These are phyloP conservation scores for Aureoboletus auriporus DNA, from an alignment of 768 basidiomycete genomes.

Conservation along the genomic window DNA sequence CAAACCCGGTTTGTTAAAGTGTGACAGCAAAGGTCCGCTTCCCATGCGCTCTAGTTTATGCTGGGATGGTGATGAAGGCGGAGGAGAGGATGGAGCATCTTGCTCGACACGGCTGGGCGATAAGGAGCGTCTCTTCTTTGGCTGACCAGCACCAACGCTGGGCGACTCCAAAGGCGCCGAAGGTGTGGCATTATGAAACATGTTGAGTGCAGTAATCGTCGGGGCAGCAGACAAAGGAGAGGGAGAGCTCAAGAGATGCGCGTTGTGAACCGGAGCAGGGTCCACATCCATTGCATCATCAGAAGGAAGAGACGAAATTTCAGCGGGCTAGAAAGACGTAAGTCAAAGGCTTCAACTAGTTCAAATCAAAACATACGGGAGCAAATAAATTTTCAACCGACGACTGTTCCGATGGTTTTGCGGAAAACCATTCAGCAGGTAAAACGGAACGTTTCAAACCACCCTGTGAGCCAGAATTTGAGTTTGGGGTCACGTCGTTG, in stretches of 20 bases:
- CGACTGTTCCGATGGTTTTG: conserved; percentile 22
- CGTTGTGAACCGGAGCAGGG: conserved; percentile 39
- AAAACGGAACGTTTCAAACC: conserved; percentile 56
- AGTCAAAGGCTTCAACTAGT: conserved; percentile 6
- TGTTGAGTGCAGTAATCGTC: conserved; percentile 50
- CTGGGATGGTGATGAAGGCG: conserved; percentile 43
- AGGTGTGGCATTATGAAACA: conserved; percentile 60
- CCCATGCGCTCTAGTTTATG: conserved; percentile 45
- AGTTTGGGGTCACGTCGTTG: conserved; percentile 29
- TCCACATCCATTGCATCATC: conserved; percentile 84
- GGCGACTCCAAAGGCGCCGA: conserved; percentile 45
- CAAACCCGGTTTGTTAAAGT: conserved; percentile 48
- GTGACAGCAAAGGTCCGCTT: conserved; percentile 30
- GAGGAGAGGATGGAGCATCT: conserved; percentile 46
- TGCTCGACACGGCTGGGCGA: conserved; percentile 45
- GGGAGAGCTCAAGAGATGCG: conserved; percentile 30
- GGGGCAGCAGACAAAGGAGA: conserved; percentile 48
- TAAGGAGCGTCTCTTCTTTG: conserved; percentile 56
- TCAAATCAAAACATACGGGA: conserved; percentile 20
- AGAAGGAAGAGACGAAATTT: conserved; percentile 40
- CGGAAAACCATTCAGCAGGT: conserved; percentile 56
- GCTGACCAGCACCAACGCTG: conserved; percentile 34
- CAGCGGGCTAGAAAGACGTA: conserved; percentile 26
- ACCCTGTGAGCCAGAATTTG: conserved; percentile 32
- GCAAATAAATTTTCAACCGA: conserved; percentile 27